Percentiles rank a stretch among this genome's conserved stretches.
phyloP scores from a whole-genome alignment of 768 basidiomycete genomes.

The Steccherinum ochraceum region DNA sequence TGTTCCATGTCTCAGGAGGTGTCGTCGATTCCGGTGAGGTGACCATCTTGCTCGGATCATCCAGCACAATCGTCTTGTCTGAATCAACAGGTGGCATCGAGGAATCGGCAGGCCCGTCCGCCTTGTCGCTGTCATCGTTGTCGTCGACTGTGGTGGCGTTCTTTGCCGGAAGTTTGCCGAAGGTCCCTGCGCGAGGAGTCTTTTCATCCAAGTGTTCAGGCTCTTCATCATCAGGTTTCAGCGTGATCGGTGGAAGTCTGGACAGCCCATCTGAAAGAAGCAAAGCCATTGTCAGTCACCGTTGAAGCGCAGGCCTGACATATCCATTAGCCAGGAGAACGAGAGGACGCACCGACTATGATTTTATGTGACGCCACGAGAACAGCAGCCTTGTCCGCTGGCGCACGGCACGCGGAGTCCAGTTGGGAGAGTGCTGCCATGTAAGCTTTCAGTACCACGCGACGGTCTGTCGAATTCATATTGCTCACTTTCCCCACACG shows the following conservation, averaged over 20 bases:
- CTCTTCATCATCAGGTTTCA: constrained; percentile 65
- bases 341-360: constrained; percentile 61
- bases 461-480: too few relatives aligned
- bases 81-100: neutral
- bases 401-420: constrained; percentile 45
- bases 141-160: constrained; percentile 1
- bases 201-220: constrained; percentile 33
- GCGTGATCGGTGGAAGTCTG: constrained; percentile 61
- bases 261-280: constrained; percentile 59
- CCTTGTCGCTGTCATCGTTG: constrained; percentile 8
- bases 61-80: neutral
- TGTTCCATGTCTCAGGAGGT: neutral
- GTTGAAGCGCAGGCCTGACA: neutral
- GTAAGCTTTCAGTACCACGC: constrained; percentile 14
- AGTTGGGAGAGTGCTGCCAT: constrained; percentile 47
- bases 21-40: constrained; percentile 14
- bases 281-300: neutral
- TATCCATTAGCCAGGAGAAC: neutral
- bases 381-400: constrained; percentile 72
- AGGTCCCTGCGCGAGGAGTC: constrained; percentile 19
- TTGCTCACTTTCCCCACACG: constrained; percentile 74
- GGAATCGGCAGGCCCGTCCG: neutral
- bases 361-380: constrained; percentile 82
- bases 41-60: constrained; percentile 17
- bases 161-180: constrained; percentile 3